Percentiles rank a stretch among this genome's conserved stretches.
These are phyloP conservation scores for Yueomyces sinensis DNA, from an alignment of 805 yeast species.

Conservation along the genomic window DNA sequence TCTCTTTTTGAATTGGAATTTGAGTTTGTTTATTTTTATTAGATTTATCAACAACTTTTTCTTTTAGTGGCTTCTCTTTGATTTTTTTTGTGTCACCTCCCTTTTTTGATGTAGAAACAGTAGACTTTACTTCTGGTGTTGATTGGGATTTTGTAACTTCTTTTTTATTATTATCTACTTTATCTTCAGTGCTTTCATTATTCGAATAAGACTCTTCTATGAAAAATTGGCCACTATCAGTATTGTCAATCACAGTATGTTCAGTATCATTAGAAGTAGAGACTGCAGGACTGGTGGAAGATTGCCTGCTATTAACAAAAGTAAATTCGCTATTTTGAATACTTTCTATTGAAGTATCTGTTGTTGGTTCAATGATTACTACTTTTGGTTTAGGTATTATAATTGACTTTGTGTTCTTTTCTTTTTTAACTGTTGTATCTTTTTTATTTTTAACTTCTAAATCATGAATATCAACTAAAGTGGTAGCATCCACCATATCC, in stretches of 20 bases:
- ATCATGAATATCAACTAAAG: slow-evolving; percentile 24
- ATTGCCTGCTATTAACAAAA: not conserved
- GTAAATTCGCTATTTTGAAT: no score
- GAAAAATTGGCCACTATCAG: not conserved
- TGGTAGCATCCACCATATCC: slow-evolving; percentile 48
- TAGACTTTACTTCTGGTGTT: not conserved
- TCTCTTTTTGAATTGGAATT: not conserved
- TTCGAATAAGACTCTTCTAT: no score
- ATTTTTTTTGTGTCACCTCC: not conserved
- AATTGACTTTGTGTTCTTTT: not conserved
- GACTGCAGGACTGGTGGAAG: not conserved
- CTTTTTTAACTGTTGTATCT: not conserved
- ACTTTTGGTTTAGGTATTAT: no score
- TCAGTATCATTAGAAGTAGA: not conserved
- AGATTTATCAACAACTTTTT: no score
- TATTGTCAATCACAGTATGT: not conserved
- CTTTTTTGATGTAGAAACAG: not conserved
- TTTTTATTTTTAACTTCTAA: slow-evolving; percentile 13
- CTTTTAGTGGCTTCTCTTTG: no score
- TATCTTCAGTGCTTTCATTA: not conserved
- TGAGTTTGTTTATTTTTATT: no score
- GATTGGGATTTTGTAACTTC: not conserved
- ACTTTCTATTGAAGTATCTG: not conserved
- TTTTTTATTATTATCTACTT: no score
- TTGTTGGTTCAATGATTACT: no score